Base-by-base conservation (phyloP, 805 yeast genomes). In the Maudiozyma barnettii region DNA sequence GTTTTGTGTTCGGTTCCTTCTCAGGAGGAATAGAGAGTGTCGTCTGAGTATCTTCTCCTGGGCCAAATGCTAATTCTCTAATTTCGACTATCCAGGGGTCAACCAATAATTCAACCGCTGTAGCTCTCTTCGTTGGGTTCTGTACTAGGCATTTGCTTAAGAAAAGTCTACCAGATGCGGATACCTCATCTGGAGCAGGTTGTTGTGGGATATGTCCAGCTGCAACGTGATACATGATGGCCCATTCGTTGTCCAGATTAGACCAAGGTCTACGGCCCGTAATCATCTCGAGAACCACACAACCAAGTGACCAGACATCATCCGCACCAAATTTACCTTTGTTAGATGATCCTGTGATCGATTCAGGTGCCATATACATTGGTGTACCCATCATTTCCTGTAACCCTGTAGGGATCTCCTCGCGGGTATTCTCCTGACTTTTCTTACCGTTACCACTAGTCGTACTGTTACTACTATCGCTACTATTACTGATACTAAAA, bases 321-420 rank as follows among this genome's bases (percentile, higher is more conserved):
- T 67, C 68, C 5, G 74, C 66, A 31, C 73, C 74, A 45, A 69
- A 64, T 36, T 60, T 61, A 2, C 67, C 64, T 37, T 65, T 64
- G 39, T 52, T 55, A 12, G 76, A 74, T 26, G 78, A 67, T 2
- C 97, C 97, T 1, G 93, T 86, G 49, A 93, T 87, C 0, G 87
- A 85, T 59, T 93, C 99, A 0, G 99, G 99, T 0, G 98, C 88
- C 98, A 93, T 91, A 67, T 93, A 93, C 97, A 91, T 93, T 14
- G 98, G 98, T 0, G 99, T 93, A 37, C 99, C 99, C 2, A 95
- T 63, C 72, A 70, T 63, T 49, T 68, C 61, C 51, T 68, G 52
- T 18, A 55, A 39, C 55, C 49, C 49, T 19, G 22, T 36, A 14
- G 37, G 26, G n/a, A 23, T 18, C 10, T 51, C 55, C 51, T 38